These are phyloP conservation scores for Backusella australiensis DNA, from an alignment of 192 early-diverging fungal genomes.

Conservation along the genomic window DNA sequence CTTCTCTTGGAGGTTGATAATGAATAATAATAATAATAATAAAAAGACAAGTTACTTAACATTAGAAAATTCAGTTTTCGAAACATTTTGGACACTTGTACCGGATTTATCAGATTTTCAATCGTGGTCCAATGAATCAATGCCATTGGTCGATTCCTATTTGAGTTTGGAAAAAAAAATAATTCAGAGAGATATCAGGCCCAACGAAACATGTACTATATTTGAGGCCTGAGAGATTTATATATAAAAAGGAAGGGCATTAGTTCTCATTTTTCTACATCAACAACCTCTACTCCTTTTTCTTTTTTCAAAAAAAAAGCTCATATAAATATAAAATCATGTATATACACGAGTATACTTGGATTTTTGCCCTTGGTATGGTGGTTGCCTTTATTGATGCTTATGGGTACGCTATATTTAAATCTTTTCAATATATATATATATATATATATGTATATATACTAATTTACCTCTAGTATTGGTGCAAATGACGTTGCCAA, in stretches of 20 bases:
- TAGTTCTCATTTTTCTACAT: background rate
- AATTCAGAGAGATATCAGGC: background rate
- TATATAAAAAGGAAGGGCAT: background rate
- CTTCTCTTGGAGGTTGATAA: background rate
- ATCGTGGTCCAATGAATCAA: background rate
- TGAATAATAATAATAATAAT: background rate
- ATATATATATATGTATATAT: too few species aligned
- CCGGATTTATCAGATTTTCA: background rate
- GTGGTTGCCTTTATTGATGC: slow-evolving; percentile 69
- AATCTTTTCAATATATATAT: too few species aligned
- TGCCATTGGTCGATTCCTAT: background rate
- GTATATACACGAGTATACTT: slow-evolving; percentile 48
- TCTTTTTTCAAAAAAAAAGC: background rate
- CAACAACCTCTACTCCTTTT: background rate
- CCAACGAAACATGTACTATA: background rate
- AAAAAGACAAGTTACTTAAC: background rate
- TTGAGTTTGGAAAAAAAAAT: background rate
- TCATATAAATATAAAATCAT: background rate
- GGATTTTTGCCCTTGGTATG: slow-evolving; percentile 65
- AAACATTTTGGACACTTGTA: background rate
- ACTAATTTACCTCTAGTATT: slow-evolving; percentile 39
- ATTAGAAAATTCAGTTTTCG: background rate
- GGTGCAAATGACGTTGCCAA: slow-evolving; percentile 91
- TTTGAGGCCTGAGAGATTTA: background rate
- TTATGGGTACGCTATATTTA: slow-evolving; percentile 27